Percentiles rank a stretch among this genome's conserved stretches.
Conservation (phyloP, 768 basidiomycete genomes). For the Pulveroboletus sp. region DNA sequence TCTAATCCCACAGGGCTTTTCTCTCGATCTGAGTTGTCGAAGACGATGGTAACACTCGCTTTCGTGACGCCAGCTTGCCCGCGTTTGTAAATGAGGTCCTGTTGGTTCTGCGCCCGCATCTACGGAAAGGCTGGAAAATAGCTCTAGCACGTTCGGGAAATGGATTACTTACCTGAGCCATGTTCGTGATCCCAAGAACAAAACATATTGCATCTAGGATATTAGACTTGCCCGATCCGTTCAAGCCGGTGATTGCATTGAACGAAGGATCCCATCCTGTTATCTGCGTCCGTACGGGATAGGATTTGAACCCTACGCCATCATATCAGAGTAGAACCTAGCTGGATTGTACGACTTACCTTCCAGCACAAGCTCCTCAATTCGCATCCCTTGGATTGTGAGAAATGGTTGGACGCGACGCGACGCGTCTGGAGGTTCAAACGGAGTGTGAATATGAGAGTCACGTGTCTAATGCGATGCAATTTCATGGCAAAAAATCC, state of each 20-base stretch:
- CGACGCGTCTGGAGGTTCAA: conserved; percentile 26
- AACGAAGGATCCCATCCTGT: conserved; percentile 97
- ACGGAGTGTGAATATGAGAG: conserved; percentile 20
- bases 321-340: background rate
- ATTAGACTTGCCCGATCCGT: conserved; percentile 97
- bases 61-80: conserved; percentile 96
- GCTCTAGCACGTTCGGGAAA: background rate
- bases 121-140: conserved; percentile 24
- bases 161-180: conserved; percentile 63
- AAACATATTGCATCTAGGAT: conserved; percentile 99
- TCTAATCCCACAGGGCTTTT: conserved; percentile 83
- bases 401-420: conserved; percentile 20
- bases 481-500: background rate
- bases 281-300: conserved; percentile 93
- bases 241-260: conserved; percentile 96
- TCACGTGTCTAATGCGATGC: conserved; percentile 13
- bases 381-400: conserved; percentile 57
- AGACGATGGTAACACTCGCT: conserved; percentile 97
- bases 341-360: conserved; percentile 37
- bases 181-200: conserved; percentile 95
- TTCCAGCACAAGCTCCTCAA: conserved; percentile 93
- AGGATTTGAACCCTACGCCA: conserved; percentile 87
- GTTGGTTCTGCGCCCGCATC: conserved; percentile 94
- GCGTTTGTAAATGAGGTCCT: conserved; percentile 98
- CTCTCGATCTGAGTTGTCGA: conserved; percentile 89